Conservation (phyloP, 441 rosid genomes). For the Raphanus hybrid region DNA sequence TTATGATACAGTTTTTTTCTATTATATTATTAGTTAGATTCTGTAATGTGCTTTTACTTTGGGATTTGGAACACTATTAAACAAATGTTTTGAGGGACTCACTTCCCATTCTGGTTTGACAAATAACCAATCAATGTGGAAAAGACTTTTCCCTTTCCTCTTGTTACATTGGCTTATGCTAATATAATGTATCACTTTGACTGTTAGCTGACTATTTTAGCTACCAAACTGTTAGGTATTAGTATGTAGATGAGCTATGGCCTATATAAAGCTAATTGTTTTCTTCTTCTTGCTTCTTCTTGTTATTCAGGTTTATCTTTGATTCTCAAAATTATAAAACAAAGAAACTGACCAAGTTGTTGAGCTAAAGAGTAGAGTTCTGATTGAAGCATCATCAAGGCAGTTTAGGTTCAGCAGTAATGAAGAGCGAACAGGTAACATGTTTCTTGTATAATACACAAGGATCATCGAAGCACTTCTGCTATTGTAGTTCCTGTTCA, state of each 20-base stretch:
- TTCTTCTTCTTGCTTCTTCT: background rate
- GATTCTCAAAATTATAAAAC: background rate
- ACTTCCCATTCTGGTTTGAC: conserved; percentile 25
- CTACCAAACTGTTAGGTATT: conserved; percentile 7
- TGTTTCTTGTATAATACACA: conserved; percentile 11
- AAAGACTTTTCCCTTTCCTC: background rate
- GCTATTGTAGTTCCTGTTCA: background rate
- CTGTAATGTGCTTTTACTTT: conserved; percentile 33
- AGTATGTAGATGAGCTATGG: conserved; percentile 2
- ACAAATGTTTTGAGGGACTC: conserved; percentile 28
- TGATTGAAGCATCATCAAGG: conserved; percentile 22
- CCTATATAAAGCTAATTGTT: background rate
- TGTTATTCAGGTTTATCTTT: conserved; percentile 33
- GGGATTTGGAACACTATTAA: conserved; percentile 40
- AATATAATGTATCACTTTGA: conserved; percentile 17
- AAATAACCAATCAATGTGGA: conserved; percentile 28
- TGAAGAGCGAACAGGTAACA: conserved; percentile 47
- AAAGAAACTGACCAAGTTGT: conserved; percentile 4
- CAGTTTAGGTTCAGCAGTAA: conserved; percentile 32
- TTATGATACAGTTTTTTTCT: background rate
- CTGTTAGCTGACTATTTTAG: conserved; percentile 5
- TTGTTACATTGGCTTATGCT: conserved; percentile 10
- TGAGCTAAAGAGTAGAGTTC: conserved; percentile 24
- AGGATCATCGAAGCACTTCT: background rate
- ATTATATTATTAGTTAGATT: conserved; percentile 20